A percentile compares a stretch with the other conserved stretches of the same genome.
phyloP scores from a whole-genome alignment of 108 stramenopile species.

The Skeletonema tropicum region DNA sequence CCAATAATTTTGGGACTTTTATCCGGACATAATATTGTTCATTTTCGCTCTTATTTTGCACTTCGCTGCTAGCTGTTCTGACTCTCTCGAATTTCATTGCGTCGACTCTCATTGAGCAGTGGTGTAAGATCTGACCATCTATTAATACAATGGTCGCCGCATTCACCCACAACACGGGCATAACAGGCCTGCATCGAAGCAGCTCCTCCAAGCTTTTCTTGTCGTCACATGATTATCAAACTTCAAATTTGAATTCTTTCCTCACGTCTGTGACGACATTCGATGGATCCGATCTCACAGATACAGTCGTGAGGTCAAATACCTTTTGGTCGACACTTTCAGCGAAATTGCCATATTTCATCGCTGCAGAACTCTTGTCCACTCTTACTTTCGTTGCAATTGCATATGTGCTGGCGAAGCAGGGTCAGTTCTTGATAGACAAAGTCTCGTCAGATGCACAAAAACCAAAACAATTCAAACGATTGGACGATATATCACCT shows the following conservation, averaged over 20 bases:
- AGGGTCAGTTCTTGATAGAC: conserved; percentile 23
- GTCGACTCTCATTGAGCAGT: too few species aligned
- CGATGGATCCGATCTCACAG: conserved; percentile 62
- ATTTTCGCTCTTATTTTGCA: too few species aligned
- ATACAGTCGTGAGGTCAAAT: conserved; percentile 68
- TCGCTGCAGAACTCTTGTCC: conserved; percentile 63
- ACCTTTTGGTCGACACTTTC: conserved; percentile 60
- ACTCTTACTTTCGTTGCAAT: conserved; percentile 52
- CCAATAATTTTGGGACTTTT: too few species aligned
- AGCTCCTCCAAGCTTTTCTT: neutral
- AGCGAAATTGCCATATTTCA: conserved; percentile 45
- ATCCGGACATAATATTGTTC: too few species aligned
- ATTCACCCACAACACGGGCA: neutral
- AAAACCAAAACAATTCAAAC: neutral
- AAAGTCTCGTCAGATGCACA: neutral
- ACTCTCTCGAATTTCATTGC: too few species aligned
- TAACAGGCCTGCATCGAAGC: neutral
- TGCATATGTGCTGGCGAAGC: conserved; percentile 26
- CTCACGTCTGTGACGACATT: conserved; percentile 36
- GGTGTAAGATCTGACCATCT: too few species aligned
- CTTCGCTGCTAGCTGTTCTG: too few species aligned
- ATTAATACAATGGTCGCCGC: neutral
- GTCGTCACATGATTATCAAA: neutral
- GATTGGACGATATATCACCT: conserved; percentile 1
- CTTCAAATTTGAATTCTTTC: neutral